These are phyloP conservation scores for Aspergillus brasiliensis DNA, from an alignment of 2,329 filamentous ascomycete genomes.

Conservation along the genomic window DNA sequence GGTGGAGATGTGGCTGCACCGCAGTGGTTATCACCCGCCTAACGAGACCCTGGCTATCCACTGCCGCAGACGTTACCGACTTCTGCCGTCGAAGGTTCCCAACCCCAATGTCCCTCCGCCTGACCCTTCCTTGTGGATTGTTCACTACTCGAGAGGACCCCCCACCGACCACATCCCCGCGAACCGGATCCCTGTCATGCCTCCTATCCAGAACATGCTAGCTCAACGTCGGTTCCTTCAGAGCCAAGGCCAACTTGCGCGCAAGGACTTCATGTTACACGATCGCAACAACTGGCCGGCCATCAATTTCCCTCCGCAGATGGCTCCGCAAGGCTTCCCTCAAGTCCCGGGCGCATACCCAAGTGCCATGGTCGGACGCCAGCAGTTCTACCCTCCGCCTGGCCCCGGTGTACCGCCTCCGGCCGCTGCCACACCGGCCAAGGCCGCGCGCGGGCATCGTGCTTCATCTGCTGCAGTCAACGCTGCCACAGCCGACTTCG, in stretches of 20 bases:
- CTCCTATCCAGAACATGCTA: slow-evolving; percentile 45
- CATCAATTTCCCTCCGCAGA: slow-evolving; percentile 67
- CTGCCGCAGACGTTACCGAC: slow-evolving; percentile 80
- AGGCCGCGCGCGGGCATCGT: slow-evolving; percentile 47
- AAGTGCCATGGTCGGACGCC: slow-evolving; percentile 39
- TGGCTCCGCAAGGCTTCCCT: slow-evolving; percentile 55
- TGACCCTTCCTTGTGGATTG: slow-evolving; percentile 84
- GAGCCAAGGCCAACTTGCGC: slow-evolving; percentile 77
- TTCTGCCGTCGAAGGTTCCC: slow-evolving; percentile 70
- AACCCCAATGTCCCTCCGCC: slow-evolving; percentile 69
- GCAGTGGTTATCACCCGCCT: slow-evolving; percentile 74
- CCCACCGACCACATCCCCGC: slow-evolving; percentile 72
- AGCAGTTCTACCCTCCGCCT: slow-evolving; percentile 38
- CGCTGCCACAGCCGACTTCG: slow-evolving; percentile 47
- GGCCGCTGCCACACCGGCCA: slow-evolving; percentile 29
- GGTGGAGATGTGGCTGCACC: slow-evolving; percentile 85
- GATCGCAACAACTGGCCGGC: slow-evolving; percentile 89
- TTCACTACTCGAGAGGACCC: slow-evolving; percentile 83
- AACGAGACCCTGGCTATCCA: slow-evolving; percentile 74
- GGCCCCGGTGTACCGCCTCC: slow-evolving; percentile 30
- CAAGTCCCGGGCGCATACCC: slow-evolving; percentile 49
- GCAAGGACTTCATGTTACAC: slow-evolving; percentile 92
- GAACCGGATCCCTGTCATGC: slow-evolving; percentile 54
- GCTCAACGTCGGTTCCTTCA: slow-evolving; percentile 60
- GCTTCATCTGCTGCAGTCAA: slow-evolving; percentile 42